These are phyloP conservation scores for Xylaria scruposa DNA, from an alignment of 495 filamentous ascomycete species.

Conservation along the genomic window DNA sequence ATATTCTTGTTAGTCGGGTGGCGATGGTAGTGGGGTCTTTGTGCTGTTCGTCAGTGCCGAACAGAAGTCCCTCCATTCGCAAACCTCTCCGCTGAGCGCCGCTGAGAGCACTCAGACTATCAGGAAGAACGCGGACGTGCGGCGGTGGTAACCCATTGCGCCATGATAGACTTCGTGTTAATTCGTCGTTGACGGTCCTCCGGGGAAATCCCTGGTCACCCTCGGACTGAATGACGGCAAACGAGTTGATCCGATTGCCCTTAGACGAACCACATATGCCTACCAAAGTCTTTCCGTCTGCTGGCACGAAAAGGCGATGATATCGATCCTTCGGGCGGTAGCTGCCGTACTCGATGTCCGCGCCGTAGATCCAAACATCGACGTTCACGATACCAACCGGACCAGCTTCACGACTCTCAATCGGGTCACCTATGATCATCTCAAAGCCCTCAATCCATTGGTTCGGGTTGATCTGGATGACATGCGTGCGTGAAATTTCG, in stretches of 20 bases:
- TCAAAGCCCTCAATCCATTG: conserved; percentile 11
- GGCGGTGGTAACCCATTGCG: not conserved
- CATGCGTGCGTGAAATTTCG: conserved; percentile 3
- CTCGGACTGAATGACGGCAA: conserved; percentile 1
- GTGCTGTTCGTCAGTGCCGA: conserved; percentile 5
- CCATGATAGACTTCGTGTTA: conserved; percentile 9
- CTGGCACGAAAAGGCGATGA: conserved; percentile 9
- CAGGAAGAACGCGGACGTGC: not conserved
- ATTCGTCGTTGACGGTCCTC: conserved; percentile 7
- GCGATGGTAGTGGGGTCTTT: not conserved
- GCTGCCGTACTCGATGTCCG: not conserved
- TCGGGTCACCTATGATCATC: conserved; percentile 1
- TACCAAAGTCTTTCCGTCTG: conserved; percentile 3
- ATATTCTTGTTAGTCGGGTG: not conserved
- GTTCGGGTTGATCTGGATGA: not conserved
- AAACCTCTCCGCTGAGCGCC: not conserved
- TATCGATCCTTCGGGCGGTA: not conserved
- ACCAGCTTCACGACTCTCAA: conserved; percentile 15
- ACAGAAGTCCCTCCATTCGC: conserved; percentile 9
- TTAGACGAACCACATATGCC: conserved; percentile 1
- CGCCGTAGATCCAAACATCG: conserved; percentile 9
- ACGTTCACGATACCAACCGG: conserved; percentile 9
- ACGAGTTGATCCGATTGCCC: conserved; percentile 12
- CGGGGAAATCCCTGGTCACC: not conserved
- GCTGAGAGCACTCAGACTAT: conserved; percentile 2